Percentiles rank a stretch among this genome's conserved stretches.
These are phyloP conservation scores for Clarireedia hainanense DNA, from an alignment of 2,329 filamentous ascomycete genomes.

Conservation along the genomic window DNA sequence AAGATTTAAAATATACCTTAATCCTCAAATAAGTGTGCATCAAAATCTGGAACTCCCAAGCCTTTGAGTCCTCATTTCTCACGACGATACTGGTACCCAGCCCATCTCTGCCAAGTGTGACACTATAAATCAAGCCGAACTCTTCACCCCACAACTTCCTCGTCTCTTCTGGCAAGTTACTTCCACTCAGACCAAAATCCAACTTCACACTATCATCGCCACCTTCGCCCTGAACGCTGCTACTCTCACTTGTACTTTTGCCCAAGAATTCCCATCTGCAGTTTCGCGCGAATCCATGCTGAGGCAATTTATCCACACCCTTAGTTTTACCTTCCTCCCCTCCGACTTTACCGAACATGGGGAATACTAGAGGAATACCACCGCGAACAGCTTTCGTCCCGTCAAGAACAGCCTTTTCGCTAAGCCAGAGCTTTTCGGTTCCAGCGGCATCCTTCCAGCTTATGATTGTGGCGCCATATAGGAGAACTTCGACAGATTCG, in stretches of 20 bases:
- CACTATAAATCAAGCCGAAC: conserved; percentile 88
- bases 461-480: conserved; percentile 87
- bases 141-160: conserved; percentile 74
- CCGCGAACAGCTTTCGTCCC: conserved; percentile 85
- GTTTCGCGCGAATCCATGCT: conserved; percentile 91
- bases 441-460: conserved; percentile 83
- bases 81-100: conserved; percentile 79
- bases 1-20: conserved; percentile 44
- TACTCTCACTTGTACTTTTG: conserved; percentile 59
- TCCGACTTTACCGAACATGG: conserved; percentile 81
- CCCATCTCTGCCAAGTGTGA: conserved; percentile 68
- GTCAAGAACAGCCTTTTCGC: conserved; percentile 71
- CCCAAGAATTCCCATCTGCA: conserved; percentile 91
- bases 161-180: conserved; percentile 60
- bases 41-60: conserved; percentile 87
- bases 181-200: conserved; percentile 82
- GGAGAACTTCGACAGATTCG: conserved; percentile 75
- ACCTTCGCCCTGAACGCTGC: conserved; percentile 25
- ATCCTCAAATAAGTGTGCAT: conserved; percentile 86
- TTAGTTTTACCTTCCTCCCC: conserved; percentile 67
- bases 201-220: conserved; percentile 73
- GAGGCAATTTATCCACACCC: conserved; percentile 58
- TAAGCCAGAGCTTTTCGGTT: conserved; percentile 79
- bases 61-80: conserved; percentile 71
- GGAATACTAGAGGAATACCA: conserved; percentile 88